These are phyloP conservation scores for Ustilaginoidea virens DNA, from an alignment of 2,329 filamentous ascomycete genomes.

Conservation along the genomic window DNA sequence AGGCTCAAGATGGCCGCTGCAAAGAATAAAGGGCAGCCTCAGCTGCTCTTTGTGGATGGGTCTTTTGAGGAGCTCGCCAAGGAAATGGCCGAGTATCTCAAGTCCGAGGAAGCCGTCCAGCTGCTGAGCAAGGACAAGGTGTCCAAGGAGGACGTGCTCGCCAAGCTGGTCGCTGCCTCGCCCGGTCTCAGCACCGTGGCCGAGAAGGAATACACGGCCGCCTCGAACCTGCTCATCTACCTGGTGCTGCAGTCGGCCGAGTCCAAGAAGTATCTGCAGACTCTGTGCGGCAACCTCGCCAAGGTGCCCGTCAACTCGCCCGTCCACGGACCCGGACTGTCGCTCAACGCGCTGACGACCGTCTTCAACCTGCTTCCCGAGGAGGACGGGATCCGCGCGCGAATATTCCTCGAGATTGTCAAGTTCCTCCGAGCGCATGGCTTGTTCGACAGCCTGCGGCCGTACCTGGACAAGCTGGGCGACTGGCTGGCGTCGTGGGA, in stretches of 20 bases:
- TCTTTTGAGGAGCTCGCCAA: conserved; percentile 82
- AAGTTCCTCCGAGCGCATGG: conserved; percentile 61
- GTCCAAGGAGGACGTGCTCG: conserved; percentile 67
- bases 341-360: conserved; percentile 80
- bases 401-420: conserved; percentile 81
- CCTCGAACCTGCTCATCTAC: conserved; percentile 94
- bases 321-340: conserved; percentile 68
- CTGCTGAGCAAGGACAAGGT: conserved; percentile 54
- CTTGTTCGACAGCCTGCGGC: conserved; percentile 71
- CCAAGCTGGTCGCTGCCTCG: conserved; percentile 76
- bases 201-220: conserved; percentile 91
- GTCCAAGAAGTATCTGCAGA: conserved; percentile 70
- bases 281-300: conserved; percentile 77
- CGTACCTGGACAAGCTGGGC: conserved; percentile 70
- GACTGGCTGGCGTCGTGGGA: conserved; percentile 75
- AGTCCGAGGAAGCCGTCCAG: conserved; percentile 63
- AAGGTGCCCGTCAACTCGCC: conserved; percentile 78
- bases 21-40: conserved; percentile 32
- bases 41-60: conserved; percentile 72
- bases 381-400: conserved; percentile 66
- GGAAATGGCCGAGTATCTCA: conserved; percentile 91
- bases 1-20: conserved; percentile 12
- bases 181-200: conserved; percentile 66
- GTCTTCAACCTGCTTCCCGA: conserved; percentile 86
- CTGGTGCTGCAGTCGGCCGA: conserved; percentile 77